Evolutionary conservation across 345 rosid species (phyloP), one percentile per base, ranked within the genome.

Genomic region (Brassica carinata): DNA sequence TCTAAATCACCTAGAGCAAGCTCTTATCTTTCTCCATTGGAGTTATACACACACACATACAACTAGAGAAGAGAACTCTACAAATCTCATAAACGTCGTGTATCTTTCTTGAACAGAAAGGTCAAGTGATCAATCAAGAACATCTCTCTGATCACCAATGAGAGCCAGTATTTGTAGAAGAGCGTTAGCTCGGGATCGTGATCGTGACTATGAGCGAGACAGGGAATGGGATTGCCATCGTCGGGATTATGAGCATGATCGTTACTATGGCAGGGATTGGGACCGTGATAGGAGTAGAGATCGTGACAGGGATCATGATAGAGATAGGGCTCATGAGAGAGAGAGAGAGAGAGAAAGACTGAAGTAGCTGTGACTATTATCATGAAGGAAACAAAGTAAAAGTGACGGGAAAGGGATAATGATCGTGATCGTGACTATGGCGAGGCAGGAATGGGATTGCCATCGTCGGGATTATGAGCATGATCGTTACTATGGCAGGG

Each of bases 181-280:
- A 87, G 97, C 26, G 88, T 76, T 5, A 96, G 98, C 87, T 87
- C 90, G 0, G 92, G 26, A 23, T 23, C 26, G 77, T 15, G 93
- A 90, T 51, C 81, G 75, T 17, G 85, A 83, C 5, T 66, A 64
- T 57, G 86, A 83, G 2, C 66, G 83, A 29, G 85, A 82, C 40
- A 64, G 74, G 19, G 87, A 82, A 43, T 67, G 81, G 7, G 80
- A 19, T 19, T 1, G 23, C 23, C 0, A 83, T 17, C 74, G 83
- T 45, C 79, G 81, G 5, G 85, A 86, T 18, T 77, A 77, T 45
- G 87, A 84, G 6, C 75, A 76, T 38, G 86, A 83, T 74, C 73
- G 69, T 45, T 88, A 88, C 33, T 75, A 57, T 64, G 84, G 79
- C 8, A 66, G 78, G 14, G 77, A 75, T 19, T 71, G 73, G 45